Percentiles rank a stretch among this genome's conserved stretches.
Evolutionary conservation across 805 yeast species (phyloP).

Genomic region (Candida easanensis): DNA sequence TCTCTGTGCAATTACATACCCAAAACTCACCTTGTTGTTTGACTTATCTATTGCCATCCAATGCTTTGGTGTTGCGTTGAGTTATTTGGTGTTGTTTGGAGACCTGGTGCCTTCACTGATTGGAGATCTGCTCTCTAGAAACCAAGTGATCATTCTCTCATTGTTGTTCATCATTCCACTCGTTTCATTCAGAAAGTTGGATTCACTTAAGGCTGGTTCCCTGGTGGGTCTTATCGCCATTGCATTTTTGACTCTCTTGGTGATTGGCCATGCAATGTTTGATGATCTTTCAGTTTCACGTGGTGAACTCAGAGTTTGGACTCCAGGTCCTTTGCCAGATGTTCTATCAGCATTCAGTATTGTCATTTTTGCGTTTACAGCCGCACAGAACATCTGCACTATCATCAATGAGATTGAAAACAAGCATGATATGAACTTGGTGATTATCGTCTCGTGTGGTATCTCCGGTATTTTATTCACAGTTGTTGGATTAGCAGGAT

Average conservation of each 20-base stretch:
- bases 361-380: slow-evolving; percentile 76
- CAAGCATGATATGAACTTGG: slow-evolving; percentile 48
- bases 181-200: slow-evolving; percentile 58
- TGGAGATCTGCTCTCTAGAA: slow-evolving; percentile 36
- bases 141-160: slow-evolving; percentile 46
- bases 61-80: slow-evolving; percentile 75
- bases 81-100: slow-evolving; percentile 72
- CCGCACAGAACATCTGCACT: slow-evolving; percentile 78
- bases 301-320: slow-evolving; percentile 41
- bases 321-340: slow-evolving; percentile 42
- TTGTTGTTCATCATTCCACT: slow-evolving; percentile 58
- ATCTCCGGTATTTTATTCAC: slow-evolving; percentile 58
- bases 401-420: slow-evolving; percentile 67
- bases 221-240: slow-evolving; percentile 67
- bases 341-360: slow-evolving; percentile 66
- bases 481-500: slow-evolving; percentile 66
- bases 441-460: slow-evolving; percentile 46
- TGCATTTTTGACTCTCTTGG: slow-evolving; percentile 55
- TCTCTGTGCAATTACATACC: slow-evolving; percentile 68
- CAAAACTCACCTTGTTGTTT: slow-evolving; percentile 64
- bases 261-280: slow-evolving; percentile 47
- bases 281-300: slow-evolving; percentile 42
- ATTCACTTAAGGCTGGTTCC: slow-evolving; percentile 68
- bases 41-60: slow-evolving; percentile 74
- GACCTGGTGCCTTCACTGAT: slow-evolving; percentile 68